Conservation (phyloP, 306 rosid species). For the Mucuna pruriens region DNA sequence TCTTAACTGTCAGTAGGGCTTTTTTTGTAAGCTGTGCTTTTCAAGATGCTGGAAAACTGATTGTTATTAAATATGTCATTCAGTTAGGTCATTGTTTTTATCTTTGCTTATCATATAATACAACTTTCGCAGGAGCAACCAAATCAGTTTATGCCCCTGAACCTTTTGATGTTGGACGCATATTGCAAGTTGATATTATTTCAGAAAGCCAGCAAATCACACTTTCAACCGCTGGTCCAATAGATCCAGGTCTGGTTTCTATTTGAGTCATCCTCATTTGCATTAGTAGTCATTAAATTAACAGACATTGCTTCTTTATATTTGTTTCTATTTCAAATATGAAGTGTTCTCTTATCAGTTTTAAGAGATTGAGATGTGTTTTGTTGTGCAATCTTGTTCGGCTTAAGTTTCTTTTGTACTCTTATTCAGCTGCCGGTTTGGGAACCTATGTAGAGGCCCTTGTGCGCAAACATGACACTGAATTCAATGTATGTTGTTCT, state of each 20-base stretch:
- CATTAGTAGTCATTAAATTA: conserved; percentile 26
- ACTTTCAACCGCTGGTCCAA: conserved; percentile 75
- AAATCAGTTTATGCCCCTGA: conserved; percentile 90
- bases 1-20: background rate
- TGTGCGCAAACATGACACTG: conserved; percentile 90
- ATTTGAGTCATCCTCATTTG: conserved; percentile 15
- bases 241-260: conserved; percentile 81
- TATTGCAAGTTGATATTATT: conserved; percentile 72
- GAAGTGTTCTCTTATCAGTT: background rate
- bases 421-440: conserved; percentile 90
- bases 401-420: conserved; percentile 38
- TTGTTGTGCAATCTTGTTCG: conserved; percentile 1
- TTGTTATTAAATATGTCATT: conserved; percentile 6
- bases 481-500: conserved; percentile 74
- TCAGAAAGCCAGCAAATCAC: conserved; percentile 57
- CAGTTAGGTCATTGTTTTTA: background rate
- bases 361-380: conserved; percentile 17
- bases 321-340: conserved; percentile 9
- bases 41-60: conserved; percentile 2
- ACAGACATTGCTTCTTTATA: conserved; percentile 20
- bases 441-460: conserved; percentile 98
- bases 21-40: conserved; percentile 23
- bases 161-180: conserved; percentile 90
- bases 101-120: conserved; percentile 27
- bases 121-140: conserved; percentile 77